A percentile compares a stretch with the other conserved stretches of the same genome.
phyloP scores from a whole-genome alignment of 2,329 filamentous ascomycete species.

The Exophiala bonariae region DNA sequence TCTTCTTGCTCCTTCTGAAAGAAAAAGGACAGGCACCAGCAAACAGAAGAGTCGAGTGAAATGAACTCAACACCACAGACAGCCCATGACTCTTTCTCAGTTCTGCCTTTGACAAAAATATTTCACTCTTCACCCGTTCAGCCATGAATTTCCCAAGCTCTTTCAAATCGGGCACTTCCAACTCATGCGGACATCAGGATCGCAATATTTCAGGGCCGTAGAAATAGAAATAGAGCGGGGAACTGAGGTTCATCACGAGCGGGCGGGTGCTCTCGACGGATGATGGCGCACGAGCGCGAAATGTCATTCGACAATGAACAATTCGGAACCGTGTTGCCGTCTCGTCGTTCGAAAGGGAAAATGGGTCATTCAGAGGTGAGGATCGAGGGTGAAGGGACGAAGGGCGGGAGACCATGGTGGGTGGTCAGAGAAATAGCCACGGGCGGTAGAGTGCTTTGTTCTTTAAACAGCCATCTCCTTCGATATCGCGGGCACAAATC shows the following conservation, averaged over 20 bases:
- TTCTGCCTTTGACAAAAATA: no score
- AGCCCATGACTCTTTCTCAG: no score
- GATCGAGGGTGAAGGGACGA: not conserved
- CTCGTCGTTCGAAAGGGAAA: not conserved
- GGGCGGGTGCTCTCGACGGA: constrained; percentile 3
- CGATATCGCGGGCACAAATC: no score
- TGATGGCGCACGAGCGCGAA: not conserved
- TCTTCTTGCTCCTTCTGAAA: constrained; percentile 7
- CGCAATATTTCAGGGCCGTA: constrained; percentile 3
- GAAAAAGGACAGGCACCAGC: no score
- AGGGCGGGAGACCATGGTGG: not conserved
- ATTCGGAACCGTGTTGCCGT: no score
- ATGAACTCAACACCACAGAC: no score
- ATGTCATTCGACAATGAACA: not conserved
- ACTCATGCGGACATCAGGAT: constrained; percentile 7
- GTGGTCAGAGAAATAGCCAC: no score
- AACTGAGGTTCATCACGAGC: no score
- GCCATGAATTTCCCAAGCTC: not conserved
- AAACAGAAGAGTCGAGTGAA: no score
- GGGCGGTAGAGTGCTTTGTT: no score
- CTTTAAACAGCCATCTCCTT: no score
- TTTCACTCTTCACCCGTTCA: no score
- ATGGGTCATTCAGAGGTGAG: not conserved
- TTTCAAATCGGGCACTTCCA: constrained; percentile 4
- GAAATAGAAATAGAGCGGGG: constrained; percentile 6